Conservation (phyloP, 495 filamentous ascomycete genomes). For the Pyrenopolyporus hunteri region DNA sequence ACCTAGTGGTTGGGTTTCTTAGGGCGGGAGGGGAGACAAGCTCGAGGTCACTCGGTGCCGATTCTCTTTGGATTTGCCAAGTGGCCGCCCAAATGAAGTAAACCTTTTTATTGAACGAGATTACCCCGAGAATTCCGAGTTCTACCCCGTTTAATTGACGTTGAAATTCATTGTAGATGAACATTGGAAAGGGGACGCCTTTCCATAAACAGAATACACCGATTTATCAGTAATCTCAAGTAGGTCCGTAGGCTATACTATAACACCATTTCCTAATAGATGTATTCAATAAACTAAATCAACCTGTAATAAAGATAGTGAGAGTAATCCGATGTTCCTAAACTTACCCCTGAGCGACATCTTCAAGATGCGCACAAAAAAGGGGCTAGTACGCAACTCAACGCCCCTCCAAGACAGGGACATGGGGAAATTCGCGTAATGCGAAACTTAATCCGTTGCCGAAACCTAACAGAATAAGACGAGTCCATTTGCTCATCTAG, state of each 20-base stretch:
- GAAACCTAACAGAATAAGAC: background rate
- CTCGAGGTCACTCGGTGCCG: background rate
- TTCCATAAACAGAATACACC: no score
- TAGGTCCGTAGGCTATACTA: no score
- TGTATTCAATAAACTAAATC: no score
- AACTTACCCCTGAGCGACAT: no score
- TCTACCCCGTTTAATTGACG: no score
- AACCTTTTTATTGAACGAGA: background rate
- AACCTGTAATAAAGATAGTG: no score
- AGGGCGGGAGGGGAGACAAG: background rate
- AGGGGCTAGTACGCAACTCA: background rate
- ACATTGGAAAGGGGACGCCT: no score
- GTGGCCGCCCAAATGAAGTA: background rate
- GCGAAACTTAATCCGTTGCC: background rate
- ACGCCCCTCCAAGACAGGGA: background rate
- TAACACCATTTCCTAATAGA: no score
- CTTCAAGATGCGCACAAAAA: background rate
- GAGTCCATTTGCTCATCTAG: background rate
- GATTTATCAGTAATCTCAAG: no score
- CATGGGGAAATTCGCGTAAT: slow-evolving; percentile 7
- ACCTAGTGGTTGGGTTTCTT: background rate
- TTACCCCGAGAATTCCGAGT: no score
- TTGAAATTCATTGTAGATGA: no score
- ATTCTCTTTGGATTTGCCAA: background rate
- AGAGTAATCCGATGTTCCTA: no score